A percentile compares a stretch with the other conserved stretches of the same genome.
Conservation (phyloP, 2,329 filamentous ascomycete genomes). For the Penicillium freii region DNA sequence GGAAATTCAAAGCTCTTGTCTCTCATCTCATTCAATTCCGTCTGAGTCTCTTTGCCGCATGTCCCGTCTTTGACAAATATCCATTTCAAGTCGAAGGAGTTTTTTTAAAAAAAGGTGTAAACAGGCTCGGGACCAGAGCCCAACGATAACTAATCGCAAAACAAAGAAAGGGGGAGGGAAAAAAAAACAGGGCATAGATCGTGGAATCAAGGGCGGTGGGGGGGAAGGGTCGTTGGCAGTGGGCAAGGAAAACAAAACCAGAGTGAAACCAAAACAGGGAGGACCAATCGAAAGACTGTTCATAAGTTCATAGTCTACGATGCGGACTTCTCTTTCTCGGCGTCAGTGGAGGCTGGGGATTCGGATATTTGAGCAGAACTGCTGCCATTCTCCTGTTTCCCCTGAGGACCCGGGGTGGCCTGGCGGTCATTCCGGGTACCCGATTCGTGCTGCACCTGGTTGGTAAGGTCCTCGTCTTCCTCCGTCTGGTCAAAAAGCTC, state of each 20-base stretch:
- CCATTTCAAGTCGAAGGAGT: constrained; percentile 13
- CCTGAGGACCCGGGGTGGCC: constrained; percentile 52
- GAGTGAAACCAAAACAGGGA: constrained; percentile 19
- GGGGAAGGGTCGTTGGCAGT: constrained; percentile 14
- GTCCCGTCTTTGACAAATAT: constrained; percentile 11
- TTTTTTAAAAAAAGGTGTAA: constrained; percentile 12
- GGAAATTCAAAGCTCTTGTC: constrained; percentile 1
- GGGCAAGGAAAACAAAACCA: constrained; percentile 15
- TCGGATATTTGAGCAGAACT: constrained; percentile 34
- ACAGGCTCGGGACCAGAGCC: constrained; percentile 9
- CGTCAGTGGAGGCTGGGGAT: constrained; percentile 39
- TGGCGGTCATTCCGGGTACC: constrained; percentile 46
- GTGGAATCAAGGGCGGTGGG: constrained; percentile 11
- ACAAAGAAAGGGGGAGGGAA: constrained; percentile 14
- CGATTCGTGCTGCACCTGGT: constrained; percentile 67
- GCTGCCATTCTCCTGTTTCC: constrained; percentile 26
- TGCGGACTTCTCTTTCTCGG: constrained; percentile 34
- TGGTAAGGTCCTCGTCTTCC: constrained; percentile 77
- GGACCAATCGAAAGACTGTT: constrained; percentile 12
- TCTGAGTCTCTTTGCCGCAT: constrained; percentile 3
- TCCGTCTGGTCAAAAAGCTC: constrained; percentile 95
- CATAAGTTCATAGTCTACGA: constrained; percentile 26
- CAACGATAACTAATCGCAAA: constrained; percentile 20
- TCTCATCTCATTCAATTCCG: constrained; percentile 12
- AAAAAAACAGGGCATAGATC: constrained; percentile 16